Evolutionary conservation across 805 yeast genomes (phyloP).

Genomic region (Lipomyces starkeyi): DNA sequence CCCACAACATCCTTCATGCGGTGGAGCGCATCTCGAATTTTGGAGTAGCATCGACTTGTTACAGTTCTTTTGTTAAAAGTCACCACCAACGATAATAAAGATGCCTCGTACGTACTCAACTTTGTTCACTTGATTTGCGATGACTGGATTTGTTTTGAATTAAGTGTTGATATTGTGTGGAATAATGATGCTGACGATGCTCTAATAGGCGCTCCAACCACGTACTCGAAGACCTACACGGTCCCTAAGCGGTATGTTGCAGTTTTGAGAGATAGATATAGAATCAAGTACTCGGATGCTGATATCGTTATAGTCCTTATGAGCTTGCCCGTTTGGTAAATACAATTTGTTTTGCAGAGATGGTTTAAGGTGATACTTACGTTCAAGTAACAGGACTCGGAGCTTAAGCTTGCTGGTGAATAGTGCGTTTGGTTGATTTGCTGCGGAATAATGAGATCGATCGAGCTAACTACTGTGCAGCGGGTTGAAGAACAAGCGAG

Average conservation of each 20-base stretch:
- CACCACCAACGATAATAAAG: neutral
- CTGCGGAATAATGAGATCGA: neutral
- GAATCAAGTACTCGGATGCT: neutral
- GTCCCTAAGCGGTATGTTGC: constrained; percentile 81
- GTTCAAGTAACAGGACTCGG: constrained; percentile 66
- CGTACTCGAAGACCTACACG: constrained; percentile 98
- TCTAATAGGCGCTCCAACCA: constrained; percentile 79
- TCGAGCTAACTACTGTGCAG: constrained; percentile 17
- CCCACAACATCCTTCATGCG: neutral
- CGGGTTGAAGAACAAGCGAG: constrained; percentile 99
- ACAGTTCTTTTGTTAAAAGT: neutral
- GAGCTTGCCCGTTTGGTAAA: constrained; percentile 91
- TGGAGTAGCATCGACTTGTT: neutral
- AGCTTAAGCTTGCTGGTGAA: constrained; percentile 99
- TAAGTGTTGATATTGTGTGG: too few relatives aligned
- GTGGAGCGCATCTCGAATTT: neutral
- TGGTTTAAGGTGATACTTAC: neutral
- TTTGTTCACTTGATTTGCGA: neutral
- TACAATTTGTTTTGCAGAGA: neutral
- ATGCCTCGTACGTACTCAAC: constrained; percentile 35
- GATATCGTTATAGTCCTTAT: constrained; percentile 63
- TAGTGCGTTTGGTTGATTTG: constrained; percentile 45
- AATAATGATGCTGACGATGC: neutral
- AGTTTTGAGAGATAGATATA: neutral
- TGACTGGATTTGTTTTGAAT: neutral